These are phyloP conservation scores for Sporopachydermia lactativora DNA, from an alignment of 805 yeast species.

Conservation along the genomic window DNA sequence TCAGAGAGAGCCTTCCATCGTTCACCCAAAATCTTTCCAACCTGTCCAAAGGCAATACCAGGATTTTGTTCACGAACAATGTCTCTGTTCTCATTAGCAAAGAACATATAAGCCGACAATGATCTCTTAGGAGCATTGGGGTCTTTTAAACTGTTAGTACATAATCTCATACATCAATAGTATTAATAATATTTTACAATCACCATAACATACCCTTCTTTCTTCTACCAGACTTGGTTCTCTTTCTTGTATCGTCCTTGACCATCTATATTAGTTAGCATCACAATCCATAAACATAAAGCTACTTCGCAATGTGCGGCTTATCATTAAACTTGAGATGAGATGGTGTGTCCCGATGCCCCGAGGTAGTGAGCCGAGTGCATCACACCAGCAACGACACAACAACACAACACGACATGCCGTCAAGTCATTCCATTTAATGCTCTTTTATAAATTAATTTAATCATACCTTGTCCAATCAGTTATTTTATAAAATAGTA, in stretches of 20 bases:
- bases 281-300: no score
- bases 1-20: conserved; percentile 85
- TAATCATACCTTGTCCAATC: no score
- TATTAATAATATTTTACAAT: not conserved
- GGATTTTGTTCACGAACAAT: conserved; percentile 92
- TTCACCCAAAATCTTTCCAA: conserved; percentile 91
- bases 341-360: no score
- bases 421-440: no score
- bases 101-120: conserved; percentile 96
- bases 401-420: no score
- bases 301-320: no score
- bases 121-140: conserved; percentile 99
- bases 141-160: conserved; percentile 24
- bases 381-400: no score
- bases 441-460: no score
- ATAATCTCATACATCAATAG: not conserved
- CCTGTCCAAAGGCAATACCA: conserved; percentile 85
- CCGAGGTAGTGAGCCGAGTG: no score
- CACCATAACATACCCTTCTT: conserved; percentile 9
- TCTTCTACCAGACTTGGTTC: conserved; percentile 9
- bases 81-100: conserved; percentile 96
- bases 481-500: no score
- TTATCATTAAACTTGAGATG: not conserved
- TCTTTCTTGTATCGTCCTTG: conserved; percentile 4
- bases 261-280: not conserved